Evolutionary conservation across 257 asterid genomes (phyloP).

Genomic region (Rehmannia glutinosa): DNA sequence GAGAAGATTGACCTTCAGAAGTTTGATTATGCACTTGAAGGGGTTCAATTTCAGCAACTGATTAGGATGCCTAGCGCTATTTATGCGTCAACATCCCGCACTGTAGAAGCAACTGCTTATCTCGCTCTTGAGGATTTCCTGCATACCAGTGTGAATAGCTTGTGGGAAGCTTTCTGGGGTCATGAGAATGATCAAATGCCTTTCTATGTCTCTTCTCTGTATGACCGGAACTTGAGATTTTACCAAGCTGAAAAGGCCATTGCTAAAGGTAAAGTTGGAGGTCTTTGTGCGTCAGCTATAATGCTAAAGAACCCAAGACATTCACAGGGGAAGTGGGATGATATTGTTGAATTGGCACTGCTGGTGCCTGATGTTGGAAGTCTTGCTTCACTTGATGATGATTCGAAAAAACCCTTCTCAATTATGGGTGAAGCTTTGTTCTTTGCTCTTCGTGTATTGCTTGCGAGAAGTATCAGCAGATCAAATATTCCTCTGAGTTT

Average conservation of each 20-base stretch:
- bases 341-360: conserved; percentile 76
- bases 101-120: conserved; percentile 71
- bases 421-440: conserved; percentile 73
- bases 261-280: conserved; percentile 69
- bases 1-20: conserved; percentile 93
- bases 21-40: conserved; percentile 94
- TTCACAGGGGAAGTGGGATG: conserved; percentile 98
- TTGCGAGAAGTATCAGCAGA: conserved; percentile 86
- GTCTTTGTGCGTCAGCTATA: conserved; percentile 86
- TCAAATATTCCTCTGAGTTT: conserved; percentile 69
- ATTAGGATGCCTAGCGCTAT: conserved; percentile 90
- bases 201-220: conserved; percentile 71
- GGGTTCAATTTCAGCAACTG: conserved; percentile 81
- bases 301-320: conserved; percentile 95
- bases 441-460: conserved; percentile 76
- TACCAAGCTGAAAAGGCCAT: conserved; percentile 83
- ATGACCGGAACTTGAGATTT: conserved; percentile 65
- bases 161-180: conserved; percentile 97
- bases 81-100: conserved; percentile 62
- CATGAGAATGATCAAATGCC: conserved; percentile 59
- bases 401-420: conserved; percentile 42
- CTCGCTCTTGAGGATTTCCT: conserved; percentile 96
- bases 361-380: conserved; percentile 64
- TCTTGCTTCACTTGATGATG: conserved; percentile 36
- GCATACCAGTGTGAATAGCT: conserved; percentile 64